Base-by-base conservation (phyloP, 371 early-diverging fungal genomes). In the Smittium culicis region DNA sequence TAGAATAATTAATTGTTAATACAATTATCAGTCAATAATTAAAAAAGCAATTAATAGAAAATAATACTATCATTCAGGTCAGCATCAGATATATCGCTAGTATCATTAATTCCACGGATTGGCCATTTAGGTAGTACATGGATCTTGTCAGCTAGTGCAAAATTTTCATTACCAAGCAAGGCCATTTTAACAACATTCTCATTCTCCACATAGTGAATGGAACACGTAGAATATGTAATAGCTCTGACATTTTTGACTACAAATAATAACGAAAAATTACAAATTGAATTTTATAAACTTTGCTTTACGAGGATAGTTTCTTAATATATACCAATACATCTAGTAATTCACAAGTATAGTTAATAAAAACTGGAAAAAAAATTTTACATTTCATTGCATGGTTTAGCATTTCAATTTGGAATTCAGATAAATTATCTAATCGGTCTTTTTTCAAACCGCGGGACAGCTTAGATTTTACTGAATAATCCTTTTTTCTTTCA, bases 161-260 rank as follows among this genome's bases (percentile, higher is more conserved):
- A 91, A 5, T 80, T 74, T 20, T 61, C 74, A 69, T 84, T 78
- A 35, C 64, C 71, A 34, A 69, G 66, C 28, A 91, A 71, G 0
- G 88, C 75, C 1, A 78, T 75, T 31, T 80, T 78, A 28, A 99
- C 92, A 0, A 99, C 97, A 33, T 86, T 83, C 74, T 99, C 99
- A 75, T 99, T 98, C 72, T 99, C 99, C 76, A 92, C 88, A 14
- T 82, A 78, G 68, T 96, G 89, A 32, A 90, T 81, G 0, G 99
- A 96, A 70, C 99, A 95, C 2, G 98, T 98, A 30, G 98, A 93
- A 78, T 99, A 99, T 1, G 92, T 81, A 16, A 99, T 81, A 55
- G 81, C 82, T 66, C 89, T 82, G 25, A 78, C 84, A 59, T 69
- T 75, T 28, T 74, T 81, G 63, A 83, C 61, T 60, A 34, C n/a